phyloP scores from a whole-genome alignment of 495 filamentous ascomycete species.

The Penicillium chermesinum region DNA sequence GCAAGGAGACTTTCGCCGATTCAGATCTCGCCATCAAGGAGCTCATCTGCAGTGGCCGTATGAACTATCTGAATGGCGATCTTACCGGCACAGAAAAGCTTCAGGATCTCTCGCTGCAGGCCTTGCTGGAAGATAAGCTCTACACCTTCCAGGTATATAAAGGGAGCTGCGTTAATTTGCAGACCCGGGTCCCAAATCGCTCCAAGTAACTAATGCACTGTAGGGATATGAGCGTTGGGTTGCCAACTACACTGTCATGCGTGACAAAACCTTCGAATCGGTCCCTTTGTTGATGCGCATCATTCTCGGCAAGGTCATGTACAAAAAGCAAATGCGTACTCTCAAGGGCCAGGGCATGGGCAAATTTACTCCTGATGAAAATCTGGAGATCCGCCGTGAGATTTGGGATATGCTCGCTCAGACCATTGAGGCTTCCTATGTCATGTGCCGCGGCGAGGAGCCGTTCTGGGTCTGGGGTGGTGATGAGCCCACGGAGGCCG shows the following conservation, averaged over 20 bases:
- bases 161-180: neutral
- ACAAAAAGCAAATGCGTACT: conserved; percentile 35
- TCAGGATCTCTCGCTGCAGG: conserved; percentile 46
- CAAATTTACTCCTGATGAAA: conserved; percentile 47
- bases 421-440: conserved; percentile 24
- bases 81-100: conserved; percentile 34
- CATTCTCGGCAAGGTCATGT: conserved; percentile 48
- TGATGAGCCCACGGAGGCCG: conserved; percentile 50
- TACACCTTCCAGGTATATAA: conserved; percentile 48
- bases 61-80: conserved; percentile 44
- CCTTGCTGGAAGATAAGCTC: conserved; percentile 57
- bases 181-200: too few relatives aligned
- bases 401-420: conserved; percentile 49
- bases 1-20: conserved; percentile 29
- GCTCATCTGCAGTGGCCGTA: conserved; percentile 33
- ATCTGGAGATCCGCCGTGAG: conserved; percentile 36
- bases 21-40: conserved; percentile 49
- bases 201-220: neutral
- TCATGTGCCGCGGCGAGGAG: conserved; percentile 13
- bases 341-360: conserved; percentile 53
- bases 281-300: conserved; percentile 49
- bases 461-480: conserved; percentile 57
- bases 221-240: conserved; percentile 43
- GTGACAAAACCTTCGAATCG: conserved; percentile 42
- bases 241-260: conserved; percentile 59